Percentiles rank a stretch among this genome's conserved stretches.
Conservation (phyloP, 2,329 filamentous ascomycete species). For the Neofusicoccum ribis region DNA sequence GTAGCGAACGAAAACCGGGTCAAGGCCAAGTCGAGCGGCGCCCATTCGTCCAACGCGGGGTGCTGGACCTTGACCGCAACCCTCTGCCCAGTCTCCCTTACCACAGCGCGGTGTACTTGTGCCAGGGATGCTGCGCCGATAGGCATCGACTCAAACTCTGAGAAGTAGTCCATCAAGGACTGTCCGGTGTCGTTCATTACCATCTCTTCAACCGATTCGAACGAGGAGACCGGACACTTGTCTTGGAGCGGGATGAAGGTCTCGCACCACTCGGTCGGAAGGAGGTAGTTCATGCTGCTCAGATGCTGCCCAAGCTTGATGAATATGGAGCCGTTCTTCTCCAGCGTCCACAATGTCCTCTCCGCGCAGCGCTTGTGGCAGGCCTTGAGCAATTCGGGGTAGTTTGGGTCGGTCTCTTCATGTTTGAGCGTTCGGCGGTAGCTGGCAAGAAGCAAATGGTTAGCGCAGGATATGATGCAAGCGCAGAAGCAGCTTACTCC, state of each 20-base stretch:
- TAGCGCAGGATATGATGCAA: constrained; percentile 14
- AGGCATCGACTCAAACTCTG: constrained; percentile 74
- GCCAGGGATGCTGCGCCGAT: constrained; percentile 93
- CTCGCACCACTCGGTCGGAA: constrained; percentile 88
- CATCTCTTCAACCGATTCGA: constrained; percentile 83
- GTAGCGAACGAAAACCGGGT: constrained; percentile 88
- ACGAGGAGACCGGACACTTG: constrained; percentile 88
- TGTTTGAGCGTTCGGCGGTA: constrained; percentile 83
- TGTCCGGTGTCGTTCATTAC: constrained; percentile 80
- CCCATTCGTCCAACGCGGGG: constrained; percentile 85
- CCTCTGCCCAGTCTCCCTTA: constrained; percentile 77
- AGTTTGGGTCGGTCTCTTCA: constrained; percentile 63
- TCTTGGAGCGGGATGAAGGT: constrained; percentile 97
- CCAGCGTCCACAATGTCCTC: constrained; percentile 80
- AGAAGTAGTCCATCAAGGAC: constrained; percentile 79
- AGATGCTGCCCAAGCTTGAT: constrained; percentile 97
- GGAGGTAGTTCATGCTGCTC: constrained; percentile 92
- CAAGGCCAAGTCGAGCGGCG: constrained; percentile 79
- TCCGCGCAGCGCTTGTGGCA: constrained; percentile 93
- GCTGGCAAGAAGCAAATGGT: constrained; percentile 52
- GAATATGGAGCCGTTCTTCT: constrained; percentile 97
- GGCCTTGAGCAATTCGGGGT: constrained; percentile 67
- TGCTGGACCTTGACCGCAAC: constrained; percentile 98
- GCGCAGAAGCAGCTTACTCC: constrained; percentile 62
- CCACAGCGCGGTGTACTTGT: constrained; percentile 85